phyloP scores from a whole-genome alignment of 2,329 filamentous ascomycete genomes.

The Teratosphaeria epicoccoides region DNA sequence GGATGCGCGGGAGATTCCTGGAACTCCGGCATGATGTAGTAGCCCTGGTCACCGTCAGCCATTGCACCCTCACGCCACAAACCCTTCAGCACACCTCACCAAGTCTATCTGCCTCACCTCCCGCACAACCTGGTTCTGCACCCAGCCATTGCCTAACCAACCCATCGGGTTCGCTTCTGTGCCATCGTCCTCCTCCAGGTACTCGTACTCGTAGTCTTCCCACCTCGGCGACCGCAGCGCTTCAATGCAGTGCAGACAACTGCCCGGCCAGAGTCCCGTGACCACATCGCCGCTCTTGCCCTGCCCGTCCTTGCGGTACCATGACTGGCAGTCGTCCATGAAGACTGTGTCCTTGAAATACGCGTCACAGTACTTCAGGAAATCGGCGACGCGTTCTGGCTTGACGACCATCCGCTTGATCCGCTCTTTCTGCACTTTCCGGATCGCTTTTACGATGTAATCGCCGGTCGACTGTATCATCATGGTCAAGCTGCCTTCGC shows the following conservation, averaged over 20 bases:
- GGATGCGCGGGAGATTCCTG: constrained; percentile 25
- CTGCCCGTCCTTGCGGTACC: constrained; percentile 51
- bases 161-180: constrained; percentile 42
- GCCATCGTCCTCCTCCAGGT: constrained; percentile 18
- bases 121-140: constrained; percentile 42
- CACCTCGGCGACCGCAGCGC: constrained; percentile 47
- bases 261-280: constrained; percentile 60
- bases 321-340: constrained; percentile 54
- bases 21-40: constrained; percentile 33
- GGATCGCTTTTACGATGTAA: constrained; percentile 30
- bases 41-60: constrained; percentile 16
- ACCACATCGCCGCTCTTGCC: constrained; percentile 50
- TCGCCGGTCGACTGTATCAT: constrained; percentile 31
- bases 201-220: constrained; percentile 50
- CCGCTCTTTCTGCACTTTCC: constrained; percentile 35
- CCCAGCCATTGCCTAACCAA: constrained; percentile 61
- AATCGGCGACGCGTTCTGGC: constrained; percentile 39
- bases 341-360: constrained; percentile 43
- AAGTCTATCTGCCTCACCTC: constrained; percentile 28
- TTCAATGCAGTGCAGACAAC: constrained; percentile 50
- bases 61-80: background rate
- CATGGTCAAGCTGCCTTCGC: constrained; percentile 30
- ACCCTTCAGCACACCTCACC: background rate
- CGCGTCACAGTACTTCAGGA: constrained; percentile 36
- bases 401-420: constrained; percentile 36